Conservation (phyloP, 495 filamentous ascomycete genomes). For the Aspergillus haitiensis region DNA sequence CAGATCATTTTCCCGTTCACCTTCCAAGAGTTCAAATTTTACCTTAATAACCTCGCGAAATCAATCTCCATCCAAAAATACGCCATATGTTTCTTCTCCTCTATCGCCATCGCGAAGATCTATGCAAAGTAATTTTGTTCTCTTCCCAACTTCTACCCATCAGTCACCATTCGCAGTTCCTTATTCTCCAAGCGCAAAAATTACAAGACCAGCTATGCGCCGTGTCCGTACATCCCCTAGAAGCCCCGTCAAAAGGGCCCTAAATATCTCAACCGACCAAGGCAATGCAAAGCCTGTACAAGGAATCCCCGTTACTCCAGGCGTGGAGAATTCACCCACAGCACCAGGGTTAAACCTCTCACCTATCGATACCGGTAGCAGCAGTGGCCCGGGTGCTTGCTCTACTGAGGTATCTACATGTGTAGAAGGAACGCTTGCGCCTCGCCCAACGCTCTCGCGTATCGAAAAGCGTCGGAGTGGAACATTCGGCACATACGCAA, state of each 20-base stretch:
- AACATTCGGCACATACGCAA: slow-evolving; percentile 50
- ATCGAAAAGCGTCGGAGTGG: slow-evolving; percentile 51
- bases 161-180: slow-evolving; percentile 54
- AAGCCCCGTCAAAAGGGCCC: slow-evolving; percentile 72
- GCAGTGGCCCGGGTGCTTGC: slow-evolving; percentile 31
- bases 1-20: slow-evolving; percentile 82
- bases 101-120: slow-evolving; percentile 52
- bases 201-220: slow-evolving; percentile 48
- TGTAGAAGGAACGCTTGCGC: slow-evolving; percentile 50
- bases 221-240: slow-evolving; percentile 64
- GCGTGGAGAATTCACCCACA: slow-evolving; percentile 57
- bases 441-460: slow-evolving; percentile 45
- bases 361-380: slow-evolving; percentile 39
- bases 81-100: slow-evolving; percentile 50
- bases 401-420: slow-evolving; percentile 42
- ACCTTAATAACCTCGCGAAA: slow-evolving; percentile 58
- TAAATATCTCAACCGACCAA: slow-evolving; percentile 67
- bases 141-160: slow-evolving; percentile 47
- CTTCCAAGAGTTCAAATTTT: slow-evolving; percentile 73
- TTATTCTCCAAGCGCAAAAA: slow-evolving; percentile 53
- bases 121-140: slow-evolving; percentile 46
- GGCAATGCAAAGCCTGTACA: slow-evolving; percentile 62
- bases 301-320: slow-evolving; percentile 38
- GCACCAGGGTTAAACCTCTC: slow-evolving; percentile 39
- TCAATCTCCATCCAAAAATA: slow-evolving; percentile 52